phyloP scores from a whole-genome alignment of 2,329 filamentous ascomycete genomes.

The Cylindrodendrum hubeiense region DNA sequence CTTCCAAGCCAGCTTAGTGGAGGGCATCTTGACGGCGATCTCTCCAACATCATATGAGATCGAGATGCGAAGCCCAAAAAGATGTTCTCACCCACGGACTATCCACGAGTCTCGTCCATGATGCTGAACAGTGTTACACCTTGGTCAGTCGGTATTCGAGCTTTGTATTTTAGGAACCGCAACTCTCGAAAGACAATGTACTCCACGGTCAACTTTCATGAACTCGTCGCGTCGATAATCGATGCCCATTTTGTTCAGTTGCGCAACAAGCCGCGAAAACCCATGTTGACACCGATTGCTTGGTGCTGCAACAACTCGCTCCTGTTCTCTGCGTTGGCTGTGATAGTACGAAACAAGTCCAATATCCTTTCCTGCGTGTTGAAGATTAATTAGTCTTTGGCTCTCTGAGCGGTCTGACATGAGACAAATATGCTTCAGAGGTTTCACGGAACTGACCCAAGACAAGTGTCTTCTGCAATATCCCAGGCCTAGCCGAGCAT shows the following conservation, averaged over 20 bases:
- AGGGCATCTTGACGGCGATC: constrained; percentile 86
- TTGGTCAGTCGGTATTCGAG: constrained; percentile 77
- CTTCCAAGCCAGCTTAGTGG: constrained; percentile 83
- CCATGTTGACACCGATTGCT: constrained; percentile 70
- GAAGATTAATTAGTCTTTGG: constrained; percentile 70
- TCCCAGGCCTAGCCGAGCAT: too few relatives aligned
- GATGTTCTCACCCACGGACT: constrained; percentile 74
- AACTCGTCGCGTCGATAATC: constrained; percentile 78
- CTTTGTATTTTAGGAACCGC: constrained; percentile 81
- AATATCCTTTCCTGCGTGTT: constrained; percentile 74
- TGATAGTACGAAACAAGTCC: constrained; percentile 68
- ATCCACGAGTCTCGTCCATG: constrained; percentile 87
- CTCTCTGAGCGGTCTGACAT: too few relatives aligned
- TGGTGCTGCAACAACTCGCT: constrained; percentile 74
- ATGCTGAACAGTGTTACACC: constrained; percentile 85
- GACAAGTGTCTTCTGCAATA: too few relatives aligned
- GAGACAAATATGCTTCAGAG: constrained; percentile 90
- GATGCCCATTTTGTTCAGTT: constrained; percentile 68
- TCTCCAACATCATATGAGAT: constrained; percentile 86
- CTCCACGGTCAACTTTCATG: constrained; percentile 77
- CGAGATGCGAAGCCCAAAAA: constrained; percentile 55
- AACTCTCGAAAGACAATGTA: constrained; percentile 78
- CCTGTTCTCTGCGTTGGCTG: constrained; percentile 70
- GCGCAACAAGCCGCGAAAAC: constrained; percentile 71
- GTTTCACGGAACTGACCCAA: too few relatives aligned